phyloP scores from a whole-genome alignment of 202 grass and related monocot species.

The Schoenoplectus triqueter region DNA sequence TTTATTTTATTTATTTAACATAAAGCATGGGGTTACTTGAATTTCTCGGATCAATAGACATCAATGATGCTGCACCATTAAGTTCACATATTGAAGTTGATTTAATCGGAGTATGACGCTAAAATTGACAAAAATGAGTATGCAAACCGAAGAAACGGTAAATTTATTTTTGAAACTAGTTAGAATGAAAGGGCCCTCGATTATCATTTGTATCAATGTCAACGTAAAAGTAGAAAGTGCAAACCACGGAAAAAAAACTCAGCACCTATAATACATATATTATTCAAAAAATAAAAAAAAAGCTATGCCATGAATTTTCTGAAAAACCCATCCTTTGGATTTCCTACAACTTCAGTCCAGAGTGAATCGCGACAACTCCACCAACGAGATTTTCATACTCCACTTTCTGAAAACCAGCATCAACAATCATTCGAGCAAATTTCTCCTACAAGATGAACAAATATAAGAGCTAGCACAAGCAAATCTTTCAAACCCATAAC shows the following conservation, averaged over 20 bases:
- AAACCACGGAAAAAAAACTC: not conserved
- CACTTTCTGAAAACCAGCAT: slow-evolving; percentile 83
- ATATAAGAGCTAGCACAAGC: not conserved
- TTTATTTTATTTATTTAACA: too few species aligned
- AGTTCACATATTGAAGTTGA: not conserved
- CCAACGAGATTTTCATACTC: slow-evolving; percentile 92
- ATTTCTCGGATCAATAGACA: not conserved
- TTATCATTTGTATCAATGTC: not conserved
- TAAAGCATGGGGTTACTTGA: too few species aligned
- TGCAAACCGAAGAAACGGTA: too few species aligned
- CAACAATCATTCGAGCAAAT: slow-evolving; percentile 87
- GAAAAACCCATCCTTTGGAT: not conserved
- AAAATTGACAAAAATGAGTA: too few species aligned
- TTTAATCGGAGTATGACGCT: too few species aligned
- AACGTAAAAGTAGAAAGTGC: not conserved
- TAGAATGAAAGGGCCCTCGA: not conserved
- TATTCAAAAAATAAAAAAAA: slow-evolving; percentile 1
- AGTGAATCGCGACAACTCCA: slow-evolving; percentile 84
- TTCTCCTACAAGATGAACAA: slow-evolving; percentile 53
- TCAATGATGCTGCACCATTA: not conserved
- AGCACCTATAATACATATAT: not conserved
- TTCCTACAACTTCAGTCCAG: slow-evolving; percentile 49
- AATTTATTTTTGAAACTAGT: too few species aligned
- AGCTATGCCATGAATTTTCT: not conserved
- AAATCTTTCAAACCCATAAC: not conserved